Conservation (phyloP, 192 early-diverging fungal species). For the Umbelopsis sp. region DNA sequence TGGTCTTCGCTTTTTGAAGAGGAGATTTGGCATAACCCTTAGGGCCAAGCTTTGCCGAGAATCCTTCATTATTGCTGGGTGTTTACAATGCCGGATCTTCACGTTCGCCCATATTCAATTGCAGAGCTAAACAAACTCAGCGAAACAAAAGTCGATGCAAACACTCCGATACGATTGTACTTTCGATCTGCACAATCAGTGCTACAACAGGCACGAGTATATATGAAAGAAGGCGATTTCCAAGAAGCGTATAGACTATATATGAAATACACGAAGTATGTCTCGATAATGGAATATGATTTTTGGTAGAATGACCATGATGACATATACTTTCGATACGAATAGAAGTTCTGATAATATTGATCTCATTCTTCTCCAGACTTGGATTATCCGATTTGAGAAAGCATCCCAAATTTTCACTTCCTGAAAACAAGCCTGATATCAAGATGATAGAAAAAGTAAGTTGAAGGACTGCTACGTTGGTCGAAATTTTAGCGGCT, state of each 20-base stretch:
- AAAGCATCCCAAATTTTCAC: conserved; percentile 56
- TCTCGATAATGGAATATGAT: not conserved
- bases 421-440: conserved; percentile 43
- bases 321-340: not conserved
- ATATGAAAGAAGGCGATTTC: conserved; percentile 65
- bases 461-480: not conserved
- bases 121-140: conserved; percentile 39
- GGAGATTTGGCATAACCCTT: not conserved
- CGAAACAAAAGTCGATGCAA: conserved; percentile 27
- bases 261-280: conserved; percentile 64
- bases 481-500: conserved; percentile 15
- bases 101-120: conserved; percentile 25
- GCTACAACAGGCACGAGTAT: conserved; percentile 54
- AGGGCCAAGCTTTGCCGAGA: conserved; percentile 16
- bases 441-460: conserved; percentile 32
- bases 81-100: not conserved
- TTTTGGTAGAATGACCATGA: not conserved
- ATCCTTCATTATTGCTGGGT: not conserved
- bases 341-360: not conserved
- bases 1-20: not conserved
- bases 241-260: conserved; percentile 72
- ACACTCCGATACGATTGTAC: conserved; percentile 46
- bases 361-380: conserved; percentile 30
- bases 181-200: conserved; percentile 48
- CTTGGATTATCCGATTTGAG: conserved; percentile 61